A percentile compares a stretch with the other conserved stretches of the same genome.
phyloP scores from a whole-genome alignment of 805 yeast species.

The Candida nanaspora region DNA sequence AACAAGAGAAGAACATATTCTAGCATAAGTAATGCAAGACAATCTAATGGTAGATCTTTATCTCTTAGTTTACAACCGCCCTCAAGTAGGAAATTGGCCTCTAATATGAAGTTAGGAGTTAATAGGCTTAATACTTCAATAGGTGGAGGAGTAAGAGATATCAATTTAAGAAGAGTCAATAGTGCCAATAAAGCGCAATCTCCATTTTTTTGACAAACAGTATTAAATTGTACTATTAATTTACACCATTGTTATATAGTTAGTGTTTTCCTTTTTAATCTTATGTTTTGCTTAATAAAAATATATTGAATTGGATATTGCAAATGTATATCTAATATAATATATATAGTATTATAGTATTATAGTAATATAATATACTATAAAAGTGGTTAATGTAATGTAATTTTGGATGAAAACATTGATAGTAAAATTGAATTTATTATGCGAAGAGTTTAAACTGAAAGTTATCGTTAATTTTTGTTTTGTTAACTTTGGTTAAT shows the following conservation, averaged over 20 bases:
- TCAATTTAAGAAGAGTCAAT: not conserved
- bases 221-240: too few relatives aligned
- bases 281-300: not conserved
- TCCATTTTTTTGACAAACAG: not conserved
- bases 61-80: conserved; percentile 3
- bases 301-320: not conserved
- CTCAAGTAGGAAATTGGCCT: not conserved
- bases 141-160: not conserved
- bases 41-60: not conserved
- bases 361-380: not conserved
- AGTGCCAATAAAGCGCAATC: not conserved
- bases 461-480: too few relatives aligned
- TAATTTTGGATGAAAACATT: not conserved
- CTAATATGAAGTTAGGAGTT: not conserved
- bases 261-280: not conserved
- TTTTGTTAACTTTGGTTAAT: too few relatives aligned
- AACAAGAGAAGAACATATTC: not conserved
- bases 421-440: not conserved
- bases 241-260: too few relatives aligned
- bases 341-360: not conserved
- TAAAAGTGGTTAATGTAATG: too few relatives aligned
- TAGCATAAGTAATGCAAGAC: not conserved
- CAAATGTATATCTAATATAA: too few relatives aligned
- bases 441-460: not conserved
- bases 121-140: not conserved